Evolutionary conservation across 1,284 basidiomycete genomes (phyloP).

Genomic region (Cutaneotrichosporon curvatum): DNA sequence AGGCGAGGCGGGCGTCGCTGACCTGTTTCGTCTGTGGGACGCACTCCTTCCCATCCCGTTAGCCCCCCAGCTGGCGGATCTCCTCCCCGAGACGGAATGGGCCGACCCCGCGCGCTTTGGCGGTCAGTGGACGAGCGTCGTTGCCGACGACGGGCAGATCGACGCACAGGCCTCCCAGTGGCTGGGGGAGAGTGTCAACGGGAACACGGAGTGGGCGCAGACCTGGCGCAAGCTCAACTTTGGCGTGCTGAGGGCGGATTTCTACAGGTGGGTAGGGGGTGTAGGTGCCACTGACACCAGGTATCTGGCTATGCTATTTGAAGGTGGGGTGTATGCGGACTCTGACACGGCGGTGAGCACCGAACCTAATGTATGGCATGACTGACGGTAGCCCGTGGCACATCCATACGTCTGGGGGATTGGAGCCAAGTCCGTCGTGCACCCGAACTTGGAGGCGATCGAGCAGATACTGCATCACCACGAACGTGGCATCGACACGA

Average conservation of each 20-base stretch:
- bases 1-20: constrained; percentile 18
- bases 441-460: constrained; percentile 21
- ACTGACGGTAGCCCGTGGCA: constrained; percentile 23
- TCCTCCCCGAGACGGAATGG: constrained; percentile 14
- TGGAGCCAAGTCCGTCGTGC: constrained; percentile 16
- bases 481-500: constrained; percentile 8
- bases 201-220: constrained; percentile 6
- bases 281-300: constrained; percentile 11
- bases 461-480: constrained; percentile 7
- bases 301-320: constrained; percentile 29
- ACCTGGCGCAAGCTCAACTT: constrained; percentile 27
- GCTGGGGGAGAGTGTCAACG: constrained; percentile 20
- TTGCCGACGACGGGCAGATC: constrained; percentile 24
- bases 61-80: neutral
- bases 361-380: no score
- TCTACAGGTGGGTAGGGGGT: constrained; percentile 24
- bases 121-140: constrained; percentile 19
- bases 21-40: constrained; percentile 27
- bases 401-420: constrained; percentile 34
- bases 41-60: constrained; percentile 18
- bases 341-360: constrained; percentile 31
- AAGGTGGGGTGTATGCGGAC: constrained; percentile 36
- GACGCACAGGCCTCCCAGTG: constrained; percentile 22
- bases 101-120: constrained; percentile 13
- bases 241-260: constrained; percentile 25